These are phyloP conservation scores for Periglandula ipomoeae DNA, from an alignment of 2,329 filamentous ascomycete species.

Conservation along the genomic window DNA sequence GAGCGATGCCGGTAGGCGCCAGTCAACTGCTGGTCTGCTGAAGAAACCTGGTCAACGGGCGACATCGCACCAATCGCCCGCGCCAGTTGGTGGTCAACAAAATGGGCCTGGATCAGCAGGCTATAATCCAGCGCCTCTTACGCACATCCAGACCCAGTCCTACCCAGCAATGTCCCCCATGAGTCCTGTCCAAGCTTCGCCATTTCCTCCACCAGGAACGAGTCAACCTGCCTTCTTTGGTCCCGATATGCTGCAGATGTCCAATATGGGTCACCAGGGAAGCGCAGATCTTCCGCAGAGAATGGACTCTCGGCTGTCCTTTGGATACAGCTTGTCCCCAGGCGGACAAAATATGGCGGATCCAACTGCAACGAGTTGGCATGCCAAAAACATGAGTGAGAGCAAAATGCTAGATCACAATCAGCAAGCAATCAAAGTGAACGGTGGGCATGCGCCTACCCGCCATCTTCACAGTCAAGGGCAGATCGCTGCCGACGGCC, in stretches of 20 bases:
- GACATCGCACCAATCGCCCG: slow-evolving; percentile 14
- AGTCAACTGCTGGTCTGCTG: slow-evolving; percentile 6
- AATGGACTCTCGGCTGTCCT: slow-evolving; percentile 67
- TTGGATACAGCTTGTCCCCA: slow-evolving; percentile 32
- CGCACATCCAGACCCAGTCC: slow-evolving; percentile 30
- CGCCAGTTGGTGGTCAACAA: slow-evolving; percentile 30
- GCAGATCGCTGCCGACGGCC: slow-evolving; percentile 12
- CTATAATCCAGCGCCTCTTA: slow-evolving; percentile 33
- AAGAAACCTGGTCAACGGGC: slow-evolving; percentile 12
- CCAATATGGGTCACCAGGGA: slow-evolving; percentile 35
- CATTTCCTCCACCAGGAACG: slow-evolving; percentile 26
- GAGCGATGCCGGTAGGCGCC: slow-evolving; percentile 6
- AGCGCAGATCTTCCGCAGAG: slow-evolving; percentile 49
- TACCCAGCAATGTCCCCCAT: slow-evolving; percentile 44
- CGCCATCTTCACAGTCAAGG: slow-evolving; percentile 15
- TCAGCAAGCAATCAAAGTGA: slow-evolving; percentile 20
- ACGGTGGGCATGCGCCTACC: slow-evolving; percentile 17
- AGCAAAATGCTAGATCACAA: slow-evolving; percentile 11
- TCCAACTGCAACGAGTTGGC: slow-evolving; percentile 17
- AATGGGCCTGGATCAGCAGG: slow-evolving; percentile 22
- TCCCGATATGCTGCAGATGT: slow-evolving; percentile 43
- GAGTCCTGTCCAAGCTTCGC: slow-evolving; percentile 36
- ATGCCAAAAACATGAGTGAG: not conserved
- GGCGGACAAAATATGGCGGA: slow-evolving; percentile 28
- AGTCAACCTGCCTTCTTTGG: slow-evolving; percentile 35